Conservation (phyloP, 2,329 filamentous ascomycete genomes). For the Botrytis squamosa region DNA sequence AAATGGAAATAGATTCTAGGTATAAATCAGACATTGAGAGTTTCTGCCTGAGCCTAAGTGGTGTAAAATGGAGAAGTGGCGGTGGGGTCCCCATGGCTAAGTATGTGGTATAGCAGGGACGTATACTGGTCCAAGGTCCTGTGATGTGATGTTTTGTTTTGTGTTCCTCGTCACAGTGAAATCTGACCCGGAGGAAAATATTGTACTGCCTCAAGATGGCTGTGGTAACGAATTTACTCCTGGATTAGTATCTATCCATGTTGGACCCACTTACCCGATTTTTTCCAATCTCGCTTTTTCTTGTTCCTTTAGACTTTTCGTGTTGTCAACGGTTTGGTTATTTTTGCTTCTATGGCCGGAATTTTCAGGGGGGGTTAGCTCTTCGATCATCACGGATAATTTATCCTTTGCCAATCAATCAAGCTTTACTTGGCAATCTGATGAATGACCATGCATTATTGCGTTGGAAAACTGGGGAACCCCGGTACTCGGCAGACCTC, state of each 20-base stretch:
- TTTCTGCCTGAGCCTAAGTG: neutral
- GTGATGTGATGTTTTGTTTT: neutral
- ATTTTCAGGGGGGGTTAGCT: neutral
- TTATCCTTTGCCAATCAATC: conserved; percentile 1
- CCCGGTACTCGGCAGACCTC: neutral
- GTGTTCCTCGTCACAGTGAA: neutral
- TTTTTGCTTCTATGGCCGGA: neutral
- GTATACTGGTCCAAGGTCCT: neutral
- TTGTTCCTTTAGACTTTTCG: neutral
- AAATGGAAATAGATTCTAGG: neutral
- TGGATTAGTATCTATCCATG: neutral
- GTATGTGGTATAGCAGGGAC: neutral
- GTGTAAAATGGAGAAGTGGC: neutral
- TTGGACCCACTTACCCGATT: neutral
- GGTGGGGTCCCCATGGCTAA: neutral
- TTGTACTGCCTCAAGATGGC: neutral
- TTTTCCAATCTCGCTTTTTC: neutral
- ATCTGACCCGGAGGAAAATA: neutral
- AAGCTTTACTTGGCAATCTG: neutral
- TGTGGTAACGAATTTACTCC: neutral
- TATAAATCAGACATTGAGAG: neutral
- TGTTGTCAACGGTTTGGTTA: neutral
- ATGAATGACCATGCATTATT: conserved; percentile 16
- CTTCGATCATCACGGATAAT: conserved; percentile 8
- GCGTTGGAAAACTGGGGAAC: conserved; percentile 7